Evolutionary conservation across 257 asterid species (phyloP).

Genomic region (Rauvolfia tetraphylla): DNA sequence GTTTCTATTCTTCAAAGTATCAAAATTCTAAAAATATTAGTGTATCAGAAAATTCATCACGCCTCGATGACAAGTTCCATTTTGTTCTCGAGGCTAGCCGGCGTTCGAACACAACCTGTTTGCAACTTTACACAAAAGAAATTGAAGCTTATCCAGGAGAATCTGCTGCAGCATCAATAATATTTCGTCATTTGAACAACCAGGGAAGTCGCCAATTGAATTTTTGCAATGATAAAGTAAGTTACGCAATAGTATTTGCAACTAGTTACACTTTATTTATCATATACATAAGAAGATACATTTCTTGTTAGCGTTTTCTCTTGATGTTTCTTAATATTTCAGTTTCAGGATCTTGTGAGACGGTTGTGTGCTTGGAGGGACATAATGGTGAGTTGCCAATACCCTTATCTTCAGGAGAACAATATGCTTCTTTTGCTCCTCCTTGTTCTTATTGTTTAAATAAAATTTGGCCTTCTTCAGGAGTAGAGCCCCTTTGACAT

Average conservation of each 20-base stretch:
- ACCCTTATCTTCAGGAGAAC: not conserved
- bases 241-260: slow-evolving; percentile 15
- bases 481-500: not conserved
- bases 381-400: slow-evolving; percentile 60
- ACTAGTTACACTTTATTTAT: not conserved
- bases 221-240: slow-evolving; percentile 51
- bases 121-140: slow-evolving; percentile 82
- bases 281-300: no score
- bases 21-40: slow-evolving; percentile 44
- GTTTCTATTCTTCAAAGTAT: slow-evolving; percentile 18
- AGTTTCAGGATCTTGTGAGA: slow-evolving; percentile 86
- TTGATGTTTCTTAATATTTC: slow-evolving; percentile 14
- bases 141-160: slow-evolving; percentile 83
- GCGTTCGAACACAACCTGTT: slow-evolving; percentile 74
- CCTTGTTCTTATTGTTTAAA: not conserved
- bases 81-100: slow-evolving; percentile 88
- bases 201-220: slow-evolving; percentile 46
- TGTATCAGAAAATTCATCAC: slow-evolving; percentile 75
- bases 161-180: slow-evolving; percentile 71
- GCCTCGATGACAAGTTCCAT: slow-evolving; percentile 61
- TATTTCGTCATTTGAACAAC: slow-evolving; percentile 69
- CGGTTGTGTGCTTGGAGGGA: slow-evolving; percentile 93
- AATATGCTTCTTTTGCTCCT: not conserved
- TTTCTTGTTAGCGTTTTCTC: not conserved
- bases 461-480: not conserved